Conservation (phyloP, 2,329 filamentous ascomycete genomes). For the Alternaria sp. region DNA sequence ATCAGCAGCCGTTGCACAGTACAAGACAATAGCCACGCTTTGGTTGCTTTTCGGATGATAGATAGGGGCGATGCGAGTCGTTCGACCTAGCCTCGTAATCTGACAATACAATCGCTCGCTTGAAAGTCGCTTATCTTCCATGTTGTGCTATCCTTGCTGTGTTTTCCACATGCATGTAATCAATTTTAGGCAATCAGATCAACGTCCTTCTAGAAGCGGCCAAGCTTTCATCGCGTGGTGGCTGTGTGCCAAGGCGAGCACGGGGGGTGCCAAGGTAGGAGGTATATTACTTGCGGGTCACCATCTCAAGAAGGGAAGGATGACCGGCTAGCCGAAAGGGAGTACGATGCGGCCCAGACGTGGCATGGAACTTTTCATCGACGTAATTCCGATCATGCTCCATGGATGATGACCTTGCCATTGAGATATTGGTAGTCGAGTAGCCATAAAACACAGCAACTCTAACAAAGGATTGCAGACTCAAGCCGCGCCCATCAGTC, state of each 20-base stretch:
- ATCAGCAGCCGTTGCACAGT: not conserved
- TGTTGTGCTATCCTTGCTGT: not conserved
- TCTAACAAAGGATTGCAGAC: no score
- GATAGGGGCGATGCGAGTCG: not conserved
- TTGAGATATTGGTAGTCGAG: no score
- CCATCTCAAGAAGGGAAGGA: conserved; percentile 1
- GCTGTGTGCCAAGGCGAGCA: conserved; percentile 4
- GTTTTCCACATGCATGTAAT: not conserved
- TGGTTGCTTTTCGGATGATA: not conserved
- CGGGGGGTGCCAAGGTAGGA: conserved; percentile 3
- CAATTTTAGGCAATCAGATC: not conserved
- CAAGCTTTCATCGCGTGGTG: not conserved
- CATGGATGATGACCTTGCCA: no score
- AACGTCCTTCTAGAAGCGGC: not conserved
- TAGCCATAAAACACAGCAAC: no score
- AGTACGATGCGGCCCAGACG: not conserved
- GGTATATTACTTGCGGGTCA: conserved; percentile 1
- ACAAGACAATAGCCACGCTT: not conserved
- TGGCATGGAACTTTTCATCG: not conserved
- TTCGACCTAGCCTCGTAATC: not conserved
- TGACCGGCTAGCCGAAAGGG: not conserved
- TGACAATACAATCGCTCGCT: conserved; percentile 1
- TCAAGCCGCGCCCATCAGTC: no score
- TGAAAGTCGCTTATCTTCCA: not conserved
- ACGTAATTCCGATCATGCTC: not conserved